These are phyloP conservation scores for Leccinum rimulosum DNA, from an alignment of 768 basidiomycete genomes.

Conservation along the genomic window DNA sequence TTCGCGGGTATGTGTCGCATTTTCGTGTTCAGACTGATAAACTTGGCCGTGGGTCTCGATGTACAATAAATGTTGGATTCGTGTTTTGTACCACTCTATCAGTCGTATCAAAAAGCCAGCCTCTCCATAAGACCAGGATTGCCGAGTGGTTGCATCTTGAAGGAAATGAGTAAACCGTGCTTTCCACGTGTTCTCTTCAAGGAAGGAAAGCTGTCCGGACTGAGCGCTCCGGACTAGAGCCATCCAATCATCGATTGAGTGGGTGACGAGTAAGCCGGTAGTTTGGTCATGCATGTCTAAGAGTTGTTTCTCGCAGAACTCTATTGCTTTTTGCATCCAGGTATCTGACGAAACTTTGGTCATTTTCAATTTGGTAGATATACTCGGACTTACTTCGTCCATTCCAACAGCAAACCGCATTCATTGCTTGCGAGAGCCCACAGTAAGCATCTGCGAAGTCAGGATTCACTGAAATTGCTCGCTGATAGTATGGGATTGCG, in stretches of 20 bases:
- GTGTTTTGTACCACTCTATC: conserved; percentile 41
- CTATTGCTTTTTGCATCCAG: conserved; percentile 39
- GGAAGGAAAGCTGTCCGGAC: conserved; percentile 21
- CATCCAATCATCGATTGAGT: conserved; percentile 38
- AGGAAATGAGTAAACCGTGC: conserved; percentile 31
- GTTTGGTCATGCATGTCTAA: conserved; percentile 30
- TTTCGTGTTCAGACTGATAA: conserved; percentile 17
- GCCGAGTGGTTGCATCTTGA: conserved; percentile 19
- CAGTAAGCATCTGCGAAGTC: conserved; percentile 47
- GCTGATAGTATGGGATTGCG: conserved; percentile 44
- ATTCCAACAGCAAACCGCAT: conserved; percentile 47
- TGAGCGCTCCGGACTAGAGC: conserved; percentile 29
- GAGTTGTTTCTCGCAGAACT: conserved; percentile 39
- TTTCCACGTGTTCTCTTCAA: conserved; percentile 33
- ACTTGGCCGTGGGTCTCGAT: conserved; percentile 34
- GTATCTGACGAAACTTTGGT: conserved; percentile 19
- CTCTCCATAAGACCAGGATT: conserved; percentile 32
- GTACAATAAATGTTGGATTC: conserved; percentile 45
- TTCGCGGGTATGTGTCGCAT: conserved; percentile 6
- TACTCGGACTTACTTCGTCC: conserved; percentile 30
- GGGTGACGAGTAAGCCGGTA: conserved; percentile 27
- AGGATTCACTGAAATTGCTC: conserved; percentile 42
- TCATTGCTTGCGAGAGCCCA: conserved; percentile 44
- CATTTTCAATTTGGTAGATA: not conserved
- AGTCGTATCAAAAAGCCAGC: conserved; percentile 44